A percentile compares a stretch with the other conserved stretches of the same genome.
These are phyloP conservation scores for Vicia faba DNA, from an alignment of 306 rosid genomes.

Conservation along the genomic window DNA sequence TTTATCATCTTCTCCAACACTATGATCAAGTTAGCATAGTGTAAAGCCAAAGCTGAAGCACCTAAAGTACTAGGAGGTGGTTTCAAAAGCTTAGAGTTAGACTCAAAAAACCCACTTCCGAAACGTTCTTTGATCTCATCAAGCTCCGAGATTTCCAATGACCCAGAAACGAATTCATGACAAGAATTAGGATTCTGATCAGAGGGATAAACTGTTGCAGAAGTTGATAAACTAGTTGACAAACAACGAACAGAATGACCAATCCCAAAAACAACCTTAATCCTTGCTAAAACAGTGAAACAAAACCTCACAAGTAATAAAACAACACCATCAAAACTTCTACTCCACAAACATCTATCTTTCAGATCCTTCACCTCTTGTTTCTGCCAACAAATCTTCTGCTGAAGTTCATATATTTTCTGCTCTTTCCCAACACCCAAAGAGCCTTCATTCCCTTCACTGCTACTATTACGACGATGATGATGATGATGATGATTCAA, in stretches of 20 bases:
- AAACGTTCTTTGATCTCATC: slow-evolving; percentile 29
- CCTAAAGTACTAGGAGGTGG: slow-evolving; percentile 69
- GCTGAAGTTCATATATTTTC: slow-evolving; percentile 66
- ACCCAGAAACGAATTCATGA: slow-evolving; percentile 50
- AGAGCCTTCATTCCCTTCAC: slow-evolving; percentile 29
- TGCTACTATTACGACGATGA: background rate
- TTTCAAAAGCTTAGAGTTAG: slow-evolving; percentile 58
- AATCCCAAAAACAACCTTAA: slow-evolving; percentile 75
- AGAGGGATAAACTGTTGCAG: slow-evolving; percentile 81
- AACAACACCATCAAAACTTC: slow-evolving; percentile 66
- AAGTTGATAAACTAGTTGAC: slow-evolving; percentile 67
- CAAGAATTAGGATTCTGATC: slow-evolving; percentile 51
- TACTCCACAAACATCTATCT: slow-evolving; percentile 73
- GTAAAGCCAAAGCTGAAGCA: slow-evolving; percentile 71
- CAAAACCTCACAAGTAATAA: slow-evolving; percentile 62
- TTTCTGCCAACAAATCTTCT: slow-evolving; percentile 80
- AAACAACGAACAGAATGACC: slow-evolving; percentile 50
- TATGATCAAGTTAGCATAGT: slow-evolving; percentile 77
- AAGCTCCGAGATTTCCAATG: slow-evolving; percentile 36
- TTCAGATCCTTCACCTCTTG: slow-evolving; percentile 82
- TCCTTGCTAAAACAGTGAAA: slow-evolving; percentile 71
- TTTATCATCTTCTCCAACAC: slow-evolving; percentile 97
- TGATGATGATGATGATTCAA: slow-evolving; percentile 21
- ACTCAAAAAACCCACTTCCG: slow-evolving; percentile 57
- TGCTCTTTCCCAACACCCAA: slow-evolving; percentile 45